A percentile compares a stretch with the other conserved stretches of the same genome.
Conservation (phyloP, 441 rosid species). For the Populus hybrid region DNA sequence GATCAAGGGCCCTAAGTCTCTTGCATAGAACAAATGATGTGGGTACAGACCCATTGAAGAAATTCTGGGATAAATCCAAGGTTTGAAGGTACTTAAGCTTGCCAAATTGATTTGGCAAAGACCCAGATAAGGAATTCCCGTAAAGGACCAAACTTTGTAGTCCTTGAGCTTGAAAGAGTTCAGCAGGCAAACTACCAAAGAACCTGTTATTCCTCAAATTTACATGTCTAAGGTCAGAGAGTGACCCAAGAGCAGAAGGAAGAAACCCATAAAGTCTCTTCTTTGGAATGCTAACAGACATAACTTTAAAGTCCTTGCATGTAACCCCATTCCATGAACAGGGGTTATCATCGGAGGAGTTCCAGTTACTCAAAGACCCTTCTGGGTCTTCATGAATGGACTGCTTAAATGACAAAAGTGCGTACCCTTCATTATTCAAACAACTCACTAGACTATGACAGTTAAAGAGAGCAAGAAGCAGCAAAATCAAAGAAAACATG, state of each 20-base stretch:
- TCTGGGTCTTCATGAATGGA: conserved; percentile 66
- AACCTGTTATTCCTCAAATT: conserved; percentile 80
- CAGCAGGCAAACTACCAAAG: conserved; percentile 58
- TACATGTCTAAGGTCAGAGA: conserved; percentile 76
- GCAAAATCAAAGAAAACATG: conserved; percentile 41
- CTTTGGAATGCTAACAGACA: conserved; percentile 81
- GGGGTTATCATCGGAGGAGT: conserved; percentile 64
- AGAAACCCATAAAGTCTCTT: conserved; percentile 75
- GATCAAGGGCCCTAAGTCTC: conserved; percentile 70
- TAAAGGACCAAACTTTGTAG: conserved; percentile 88
- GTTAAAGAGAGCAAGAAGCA: conserved; percentile 41
- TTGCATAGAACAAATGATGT: conserved; percentile 65
- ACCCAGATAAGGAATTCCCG: conserved; percentile 81
- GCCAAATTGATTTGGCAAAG: conserved; percentile 65
- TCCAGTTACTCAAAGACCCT: conserved; percentile 82
- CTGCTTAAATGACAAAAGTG: conserved; percentile 70
- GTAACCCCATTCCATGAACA: conserved; percentile 96
- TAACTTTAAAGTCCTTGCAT: conserved; percentile 73
- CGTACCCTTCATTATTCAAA: conserved; percentile 66
- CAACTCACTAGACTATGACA: conserved; percentile 24
- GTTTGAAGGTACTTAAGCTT: conserved; percentile 67
- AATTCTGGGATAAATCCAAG: conserved; percentile 82
- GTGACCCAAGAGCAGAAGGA: conserved; percentile 73
- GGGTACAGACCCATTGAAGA: conserved; percentile 74
- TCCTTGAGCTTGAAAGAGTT: conserved; percentile 73